Conservation (phyloP, 495 filamentous ascomycete genomes). For the Aspergillus steynii region DNA sequence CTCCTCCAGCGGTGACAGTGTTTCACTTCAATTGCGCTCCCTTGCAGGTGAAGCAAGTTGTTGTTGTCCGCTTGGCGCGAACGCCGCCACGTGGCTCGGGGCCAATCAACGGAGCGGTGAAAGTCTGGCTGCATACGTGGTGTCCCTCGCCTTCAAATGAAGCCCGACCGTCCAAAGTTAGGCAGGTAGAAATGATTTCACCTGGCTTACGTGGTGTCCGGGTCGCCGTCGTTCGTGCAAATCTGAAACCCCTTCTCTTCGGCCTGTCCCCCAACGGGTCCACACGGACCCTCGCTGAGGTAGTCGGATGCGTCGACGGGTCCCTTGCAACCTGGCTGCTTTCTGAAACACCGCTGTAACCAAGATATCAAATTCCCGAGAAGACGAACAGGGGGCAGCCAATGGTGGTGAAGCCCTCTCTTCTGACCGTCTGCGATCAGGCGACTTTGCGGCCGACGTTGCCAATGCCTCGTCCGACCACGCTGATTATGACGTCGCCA, state of each 20-base stretch:
- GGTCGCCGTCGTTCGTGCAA: background rate
- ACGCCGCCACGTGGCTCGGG: slow-evolving; percentile 17
- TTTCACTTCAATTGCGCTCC: background rate
- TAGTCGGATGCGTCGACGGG: background rate
- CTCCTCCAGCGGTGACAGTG: background rate
- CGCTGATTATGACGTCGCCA: slow-evolving; percentile 78
- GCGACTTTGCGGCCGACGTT: slow-evolving; percentile 95
- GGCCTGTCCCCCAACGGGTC: slow-evolving; percentile 4
- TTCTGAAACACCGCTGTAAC: slow-evolving; percentile 21
- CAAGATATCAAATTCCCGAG: slow-evolving; percentile 3
- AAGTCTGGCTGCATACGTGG: slow-evolving; percentile 3
- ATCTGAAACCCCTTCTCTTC: slow-evolving; percentile 5
- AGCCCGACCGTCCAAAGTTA: slow-evolving; percentile 3
- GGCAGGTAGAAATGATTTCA: slow-evolving; percentile 2
- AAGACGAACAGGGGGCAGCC: background rate
- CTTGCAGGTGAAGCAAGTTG: slow-evolving; percentile 5
- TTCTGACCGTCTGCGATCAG: slow-evolving; percentile 40
- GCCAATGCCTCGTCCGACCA: slow-evolving; percentile 91
- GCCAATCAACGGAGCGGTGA: slow-evolving; percentile 14
- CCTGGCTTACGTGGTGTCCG: slow-evolving; percentile 2
- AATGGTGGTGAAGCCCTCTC: background rate
- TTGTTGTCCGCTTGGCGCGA: slow-evolving; percentile 17
- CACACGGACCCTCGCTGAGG: background rate
- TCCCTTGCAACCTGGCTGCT: slow-evolving; percentile 3
- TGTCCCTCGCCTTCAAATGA: background rate